Evolutionary conservation across 169 alveolate genomes (phyloP), one percentile per base, ranked within the genome.

Genomic region (Cryptosporidium andersoni): DNA sequence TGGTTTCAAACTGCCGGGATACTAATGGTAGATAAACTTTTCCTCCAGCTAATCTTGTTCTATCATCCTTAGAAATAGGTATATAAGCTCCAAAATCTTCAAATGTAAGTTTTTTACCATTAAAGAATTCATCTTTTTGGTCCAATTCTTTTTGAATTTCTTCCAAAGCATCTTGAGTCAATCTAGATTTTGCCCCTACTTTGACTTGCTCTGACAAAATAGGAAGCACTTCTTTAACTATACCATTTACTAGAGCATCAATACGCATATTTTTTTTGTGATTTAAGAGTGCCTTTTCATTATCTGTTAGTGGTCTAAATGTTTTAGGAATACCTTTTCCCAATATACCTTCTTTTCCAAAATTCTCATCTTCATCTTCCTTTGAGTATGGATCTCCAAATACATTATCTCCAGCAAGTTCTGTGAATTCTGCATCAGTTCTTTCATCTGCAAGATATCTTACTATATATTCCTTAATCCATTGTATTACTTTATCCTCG

Each of bases 381-480:
- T 74, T 62, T 8, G 85, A 74, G 45, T 74, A 74, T 9, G 85
- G 85, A 45, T 74, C 85, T 2, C 85, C 85, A 74, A 74, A 74
- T 47, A 74, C 85, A 74, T 74, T 74, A 12, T 58, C 68, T 74
- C 85, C 85, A 12, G 85, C 60, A 47, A 74, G 60, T 12, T 74
- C 85, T 14, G 49, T 14, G 45, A 45, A 74, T 16, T 74, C 85
- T 37, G 55, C 39, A 5, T 74, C 85, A 11, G 85, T 74, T 25
- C 85, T 74, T 64, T 74, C 85, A 58, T 74, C 85, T 16, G 85
- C 85, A 34, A 74, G 43, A 37, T 74, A 74, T 14, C 85, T 74
- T 60, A 74, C 48, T 8, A 74, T 60, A 3, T 58, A 43, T n/a
- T 74, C 85, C 16, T 51, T 58, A 9, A 74, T 60, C 85, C 85